Percentiles rank a stretch among this genome's conserved stretches.
Evolutionary conservation across 345 rosid genomes (phyloP).

Genomic region (Barbarea vulgaris): DNA sequence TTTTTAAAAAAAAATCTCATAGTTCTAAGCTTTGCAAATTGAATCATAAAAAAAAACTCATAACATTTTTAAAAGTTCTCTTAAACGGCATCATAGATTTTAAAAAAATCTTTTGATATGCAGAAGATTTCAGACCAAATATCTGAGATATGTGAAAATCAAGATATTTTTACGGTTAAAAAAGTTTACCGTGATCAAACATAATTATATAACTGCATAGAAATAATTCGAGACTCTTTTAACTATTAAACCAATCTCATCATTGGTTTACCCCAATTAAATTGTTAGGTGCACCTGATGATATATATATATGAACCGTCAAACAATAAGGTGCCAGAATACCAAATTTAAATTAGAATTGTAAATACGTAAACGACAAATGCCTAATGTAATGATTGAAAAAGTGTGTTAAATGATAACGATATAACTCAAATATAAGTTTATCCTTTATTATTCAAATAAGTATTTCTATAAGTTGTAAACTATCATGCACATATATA

Average conservation of each 20-base stretch:
- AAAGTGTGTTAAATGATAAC: not conserved
- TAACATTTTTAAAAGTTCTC: not conserved
- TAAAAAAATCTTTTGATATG: not conserved
- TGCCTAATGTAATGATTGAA: constrained; percentile 7
- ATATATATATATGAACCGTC: not conserved
- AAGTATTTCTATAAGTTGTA: not conserved
- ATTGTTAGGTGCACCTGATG: constrained; percentile 10
- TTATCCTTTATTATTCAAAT: not conserved
- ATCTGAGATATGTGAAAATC: not conserved
- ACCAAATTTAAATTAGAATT: constrained; percentile 22
- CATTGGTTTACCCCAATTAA: not conserved
- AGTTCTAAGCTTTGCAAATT: not conserved
- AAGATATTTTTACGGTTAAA: not conserved
- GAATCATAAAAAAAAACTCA: no score
- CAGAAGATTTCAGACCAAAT: not conserved
- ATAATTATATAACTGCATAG: not conserved
- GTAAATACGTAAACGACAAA: constrained; percentile 31
- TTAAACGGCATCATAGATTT: not conserved
- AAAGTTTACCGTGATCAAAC: not conserved
- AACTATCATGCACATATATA: not conserved
- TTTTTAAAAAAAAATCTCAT: no score
- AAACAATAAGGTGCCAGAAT: constrained; percentile 13
- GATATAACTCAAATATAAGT: not conserved
- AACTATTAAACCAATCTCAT: not conserved
- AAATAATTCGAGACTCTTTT: not conserved